Evolutionary conservation across 495 filamentous ascomycete species (phyloP).

Genomic region (Chaetomium tenue): DNA sequence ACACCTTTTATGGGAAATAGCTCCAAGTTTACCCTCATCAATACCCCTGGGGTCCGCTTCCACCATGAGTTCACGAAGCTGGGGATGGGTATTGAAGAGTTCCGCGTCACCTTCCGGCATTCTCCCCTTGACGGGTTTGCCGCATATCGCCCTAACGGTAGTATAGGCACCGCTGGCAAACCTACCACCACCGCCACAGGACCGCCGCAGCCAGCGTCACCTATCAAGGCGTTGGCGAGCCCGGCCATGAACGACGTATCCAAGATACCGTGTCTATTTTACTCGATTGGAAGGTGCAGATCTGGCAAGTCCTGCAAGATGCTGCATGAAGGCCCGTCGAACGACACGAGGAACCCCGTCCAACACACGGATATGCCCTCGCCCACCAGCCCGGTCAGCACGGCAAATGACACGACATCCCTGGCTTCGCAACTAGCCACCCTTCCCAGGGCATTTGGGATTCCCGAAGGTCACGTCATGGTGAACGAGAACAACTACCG

Average conservation of each 20-base stretch:
- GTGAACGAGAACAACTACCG: conserved; percentile 18
- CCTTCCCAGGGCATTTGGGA: not conserved
- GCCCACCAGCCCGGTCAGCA: not conserved
- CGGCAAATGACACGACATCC: not conserved
- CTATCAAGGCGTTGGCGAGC: not conserved
- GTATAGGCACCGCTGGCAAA: not conserved
- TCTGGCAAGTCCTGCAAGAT: conserved; percentile 20
- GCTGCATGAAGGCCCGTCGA: conserved; percentile 1
- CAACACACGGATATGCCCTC: not conserved
- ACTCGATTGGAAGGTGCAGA: conserved; percentile 13
- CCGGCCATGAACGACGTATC: not conserved
- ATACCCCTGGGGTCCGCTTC: conserved; percentile 34
- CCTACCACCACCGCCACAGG: not conserved
- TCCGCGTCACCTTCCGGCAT: conserved; percentile 48
- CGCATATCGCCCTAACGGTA: not conserved
- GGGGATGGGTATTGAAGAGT: conserved; percentile 43
- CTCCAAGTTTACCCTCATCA: conserved; percentile 54
- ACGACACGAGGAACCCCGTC: not conserved
- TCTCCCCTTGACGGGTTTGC: conserved; percentile 26
- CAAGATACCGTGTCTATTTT: conserved; percentile 2
- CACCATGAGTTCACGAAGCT: conserved; percentile 35
- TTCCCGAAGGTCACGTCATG: conserved; percentile 1
- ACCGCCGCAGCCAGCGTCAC: not conserved
- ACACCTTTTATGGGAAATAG: conserved; percentile 46
- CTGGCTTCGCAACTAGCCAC: not conserved